Evolutionary conservation across 129 eudicot species (phyloP), one percentile per base, ranked within the genome.

Genomic region (Flaveria robusta): DNA sequence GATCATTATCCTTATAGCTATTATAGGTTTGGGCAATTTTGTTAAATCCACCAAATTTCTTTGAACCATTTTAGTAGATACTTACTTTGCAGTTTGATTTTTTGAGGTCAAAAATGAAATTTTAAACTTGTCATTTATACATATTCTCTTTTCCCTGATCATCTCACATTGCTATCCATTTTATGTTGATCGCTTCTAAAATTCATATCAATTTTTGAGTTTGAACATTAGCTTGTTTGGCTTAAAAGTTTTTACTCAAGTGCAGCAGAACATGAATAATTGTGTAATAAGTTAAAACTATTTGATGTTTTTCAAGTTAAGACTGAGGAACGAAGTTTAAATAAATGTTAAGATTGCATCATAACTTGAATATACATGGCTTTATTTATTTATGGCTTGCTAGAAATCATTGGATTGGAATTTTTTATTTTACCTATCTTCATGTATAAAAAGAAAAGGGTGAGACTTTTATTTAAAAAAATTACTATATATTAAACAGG

Each of bases 1-100:
- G 96, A 95, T 13, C 92, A 88, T 72, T 95, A 91, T 79, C 99
- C 99, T n/a, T n/a, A n/a, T n/a, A n/a, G n/a, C n/a, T n/a, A n/a
- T 1, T 97, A 95, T 81, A 89, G 99, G 85, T 88, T 95, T n/a
- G 97, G 93, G 99, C 99, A 54, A 82, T 94, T 78, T 74, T 94
- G 15, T 94, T 85, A 74, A 84, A 94, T 75, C 86, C 99, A 19
- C 99, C 97, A 1, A 89, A 85, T 82, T 82, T 95, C 79, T 95
- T 95, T 71, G 96, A 95, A 83, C 96, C 97, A 5, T 95, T 95
- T 81, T 95, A 88, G 90, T 87, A 24, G 99, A 97, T 94, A 91
- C 24, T 15, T 54, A 69, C 62, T 22, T 37, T 12, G 27, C 52
- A 9, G 15, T 67, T 29, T 58, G 59, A 43, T n/a, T 55, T 45